Percentiles rank a stretch among this genome's conserved stretches.
phyloP scores from a whole-genome alignment of 2,329 filamentous ascomycete species.

The Fusarium neocosmosporiellum region DNA sequence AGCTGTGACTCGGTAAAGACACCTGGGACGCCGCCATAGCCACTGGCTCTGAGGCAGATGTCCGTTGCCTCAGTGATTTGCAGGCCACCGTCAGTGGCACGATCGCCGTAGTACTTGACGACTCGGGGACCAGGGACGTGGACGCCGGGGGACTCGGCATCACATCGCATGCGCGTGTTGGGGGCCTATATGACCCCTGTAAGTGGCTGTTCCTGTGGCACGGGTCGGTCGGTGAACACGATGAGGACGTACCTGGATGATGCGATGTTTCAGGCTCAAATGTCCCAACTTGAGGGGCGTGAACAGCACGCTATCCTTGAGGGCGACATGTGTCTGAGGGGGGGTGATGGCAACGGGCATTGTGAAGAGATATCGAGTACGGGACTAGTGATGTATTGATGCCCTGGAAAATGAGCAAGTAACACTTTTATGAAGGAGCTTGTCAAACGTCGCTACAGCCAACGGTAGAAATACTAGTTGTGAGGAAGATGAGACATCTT shows the following conservation, averaged over 20 bases:
- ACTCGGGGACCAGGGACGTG: slow-evolving; percentile 46
- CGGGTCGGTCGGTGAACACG: background rate
- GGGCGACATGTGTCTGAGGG: slow-evolving; percentile 27
- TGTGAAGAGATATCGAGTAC: slow-evolving; percentile 56
- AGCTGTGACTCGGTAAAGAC: slow-evolving; percentile 46
- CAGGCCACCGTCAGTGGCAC: slow-evolving; percentile 48
- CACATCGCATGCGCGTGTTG: slow-evolving; percentile 39
- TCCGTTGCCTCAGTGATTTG: slow-evolving; percentile 48
- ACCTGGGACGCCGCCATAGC: slow-evolving; percentile 45
- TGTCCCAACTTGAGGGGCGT: slow-evolving; percentile 49
- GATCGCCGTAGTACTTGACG: slow-evolving; percentile 46
- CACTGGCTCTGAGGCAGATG: slow-evolving; percentile 44
- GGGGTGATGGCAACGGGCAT: slow-evolving; percentile 35
- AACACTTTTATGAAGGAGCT: background rate
- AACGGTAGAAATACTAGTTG: background rate
- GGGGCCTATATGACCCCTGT: slow-evolving; percentile 24
- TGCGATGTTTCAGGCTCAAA: slow-evolving; percentile 49
- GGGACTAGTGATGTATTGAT: slow-evolving; percentile 20
- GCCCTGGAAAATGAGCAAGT: background rate
- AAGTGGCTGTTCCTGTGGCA: background rate
- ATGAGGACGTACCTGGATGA: slow-evolving; percentile 46
- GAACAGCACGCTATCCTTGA: slow-evolving; percentile 48
- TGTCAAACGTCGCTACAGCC: background rate
- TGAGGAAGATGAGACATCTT: background rate
- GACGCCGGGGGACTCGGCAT: slow-evolving; percentile 47